Conservation (phyloP, 2,329 filamentous ascomycete species). For the Sodiomyces alkalinus region DNA sequence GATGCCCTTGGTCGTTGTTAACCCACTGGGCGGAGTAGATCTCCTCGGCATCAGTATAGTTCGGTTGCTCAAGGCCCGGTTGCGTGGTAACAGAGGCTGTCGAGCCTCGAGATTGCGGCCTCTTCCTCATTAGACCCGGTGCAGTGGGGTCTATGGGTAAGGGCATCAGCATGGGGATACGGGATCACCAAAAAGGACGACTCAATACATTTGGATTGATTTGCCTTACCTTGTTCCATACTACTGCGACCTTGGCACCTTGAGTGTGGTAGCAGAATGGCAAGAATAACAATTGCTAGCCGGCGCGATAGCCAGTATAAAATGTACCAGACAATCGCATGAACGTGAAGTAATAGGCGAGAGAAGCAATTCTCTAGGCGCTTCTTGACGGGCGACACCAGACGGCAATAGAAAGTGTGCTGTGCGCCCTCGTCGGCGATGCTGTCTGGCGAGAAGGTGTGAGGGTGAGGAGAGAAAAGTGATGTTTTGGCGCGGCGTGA, state of each 20-base stretch:
- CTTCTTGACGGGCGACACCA: too few relatives aligned
- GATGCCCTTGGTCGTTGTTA: conserved; percentile 24
- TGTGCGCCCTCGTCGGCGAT: conserved; percentile 1
- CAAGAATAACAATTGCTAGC: too few relatives aligned
- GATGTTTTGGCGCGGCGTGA: conserved; percentile 2
- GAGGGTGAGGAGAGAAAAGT: conserved; percentile 2
- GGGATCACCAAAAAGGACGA: neutral
- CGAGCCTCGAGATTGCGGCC: conserved; percentile 38
- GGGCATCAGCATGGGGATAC: too few relatives aligned
- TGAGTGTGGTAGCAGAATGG: too few relatives aligned
- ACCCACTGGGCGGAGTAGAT: conserved; percentile 36
- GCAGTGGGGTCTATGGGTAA: conserved; percentile 15
- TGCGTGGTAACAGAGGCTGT: conserved; percentile 40
- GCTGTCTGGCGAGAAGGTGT: conserved; percentile 1
- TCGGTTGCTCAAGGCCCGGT: conserved; percentile 31
- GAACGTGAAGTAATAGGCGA: too few relatives aligned
- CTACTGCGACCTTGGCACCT: too few relatives aligned
- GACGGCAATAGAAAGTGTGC: conserved; percentile 9
- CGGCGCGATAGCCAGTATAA: too few relatives aligned
- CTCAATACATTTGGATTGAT: too few relatives aligned
- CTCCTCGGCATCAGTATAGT: conserved; percentile 25
- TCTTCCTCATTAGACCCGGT: conserved; percentile 26
- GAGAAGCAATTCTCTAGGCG: neutral
- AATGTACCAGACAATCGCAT: too few relatives aligned
- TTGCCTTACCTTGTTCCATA: conserved; percentile 24